These are phyloP conservation scores for Pichia californica DNA, from an alignment of 805 yeast genomes.

Conservation along the genomic window DNA sequence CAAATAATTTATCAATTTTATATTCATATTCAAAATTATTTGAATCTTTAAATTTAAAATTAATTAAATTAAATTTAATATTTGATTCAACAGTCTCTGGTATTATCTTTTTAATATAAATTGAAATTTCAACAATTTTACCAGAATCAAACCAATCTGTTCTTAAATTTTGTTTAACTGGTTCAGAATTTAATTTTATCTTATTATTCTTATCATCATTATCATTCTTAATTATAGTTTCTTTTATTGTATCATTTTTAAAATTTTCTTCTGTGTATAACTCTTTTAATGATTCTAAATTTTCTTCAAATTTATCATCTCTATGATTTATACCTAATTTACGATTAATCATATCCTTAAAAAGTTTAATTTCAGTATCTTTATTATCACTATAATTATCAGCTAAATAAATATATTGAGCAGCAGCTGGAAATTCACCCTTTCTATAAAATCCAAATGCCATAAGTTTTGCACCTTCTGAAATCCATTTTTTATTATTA, in stretches of 20 bases:
- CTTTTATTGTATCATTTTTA: too few species aligned
- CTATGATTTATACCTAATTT: slow-evolving; percentile 32
- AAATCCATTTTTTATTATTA: slow-evolving; percentile 42
- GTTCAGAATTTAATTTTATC: not conserved
- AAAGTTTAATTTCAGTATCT: slow-evolving; percentile 42
- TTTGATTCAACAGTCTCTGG: slow-evolving; percentile 39
- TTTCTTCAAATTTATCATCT: too few species aligned
- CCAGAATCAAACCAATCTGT: slow-evolving; percentile 73
- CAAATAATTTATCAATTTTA: slow-evolving; percentile 46
- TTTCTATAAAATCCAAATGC: slow-evolving; percentile 41
- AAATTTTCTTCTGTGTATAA: too few species aligned
- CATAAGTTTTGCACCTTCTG: slow-evolving; percentile 41
- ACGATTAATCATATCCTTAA: slow-evolving; percentile 37
- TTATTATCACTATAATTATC: slow-evolving; percentile 32
- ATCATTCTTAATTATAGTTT: not conserved
- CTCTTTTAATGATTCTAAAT: too few species aligned
- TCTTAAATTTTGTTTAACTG: slow-evolving; percentile 31
- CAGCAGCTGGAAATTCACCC: slow-evolving; percentile 37
- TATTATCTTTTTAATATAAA: slow-evolving; percentile 65
- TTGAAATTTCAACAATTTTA: slow-evolving; percentile 51
- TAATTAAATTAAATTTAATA: slow-evolving; percentile 31
- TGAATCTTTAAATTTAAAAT: slow-evolving; percentile 42
- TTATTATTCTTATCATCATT: not conserved
- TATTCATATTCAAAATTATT: slow-evolving; percentile 47
- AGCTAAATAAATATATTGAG: slow-evolving; percentile 37